phyloP scores from a whole-genome alignment of 2,329 filamentous ascomycete genomes.

The Dactylonectria macrodidyma region DNA sequence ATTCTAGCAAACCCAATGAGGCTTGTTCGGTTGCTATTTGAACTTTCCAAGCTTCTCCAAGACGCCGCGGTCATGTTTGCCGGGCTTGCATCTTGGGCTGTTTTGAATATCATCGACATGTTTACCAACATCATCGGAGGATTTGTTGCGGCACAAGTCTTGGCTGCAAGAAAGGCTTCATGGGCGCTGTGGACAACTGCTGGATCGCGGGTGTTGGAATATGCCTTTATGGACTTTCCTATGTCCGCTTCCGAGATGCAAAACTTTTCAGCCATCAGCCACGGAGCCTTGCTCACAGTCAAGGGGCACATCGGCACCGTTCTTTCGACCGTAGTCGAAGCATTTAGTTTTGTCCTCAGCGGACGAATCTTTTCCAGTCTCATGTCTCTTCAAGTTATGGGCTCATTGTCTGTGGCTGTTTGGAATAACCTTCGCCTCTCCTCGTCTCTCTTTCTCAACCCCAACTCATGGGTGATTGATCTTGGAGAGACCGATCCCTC shows the following conservation, averaged over 20 bases:
- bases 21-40: conserved; percentile 80
- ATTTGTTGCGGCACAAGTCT: conserved; percentile 47
- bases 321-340: conserved; percentile 56
- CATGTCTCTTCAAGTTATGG: conserved; percentile 30
- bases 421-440: conserved; percentile 40
- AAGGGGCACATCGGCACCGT: conserved; percentile 66
- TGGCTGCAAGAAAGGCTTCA: conserved; percentile 55
- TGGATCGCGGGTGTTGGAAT: conserved; percentile 64
- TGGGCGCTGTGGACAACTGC: conserved; percentile 61
- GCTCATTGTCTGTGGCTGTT: conserved; percentile 26
- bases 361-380: conserved; percentile 55
- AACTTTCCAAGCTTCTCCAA: conserved; percentile 83
- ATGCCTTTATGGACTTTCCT: conserved; percentile 65
- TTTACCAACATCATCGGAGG: conserved; percentile 55
- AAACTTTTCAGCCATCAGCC: conserved; percentile 83
- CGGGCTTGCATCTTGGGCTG: conserved; percentile 66
- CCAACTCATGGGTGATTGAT: conserved; percentile 72
- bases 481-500: conserved; percentile 61
- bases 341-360: conserved; percentile 61
- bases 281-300: conserved; percentile 76
- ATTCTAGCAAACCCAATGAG: conserved; percentile 85
- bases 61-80: conserved; percentile 79
- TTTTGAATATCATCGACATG: conserved; percentile 57
- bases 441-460: conserved; percentile 57
- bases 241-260: conserved; percentile 76